These are phyloP conservation scores for Tetracladium marchalianum DNA, from an alignment of 495 filamentous ascomycete species.

Conservation along the genomic window DNA sequence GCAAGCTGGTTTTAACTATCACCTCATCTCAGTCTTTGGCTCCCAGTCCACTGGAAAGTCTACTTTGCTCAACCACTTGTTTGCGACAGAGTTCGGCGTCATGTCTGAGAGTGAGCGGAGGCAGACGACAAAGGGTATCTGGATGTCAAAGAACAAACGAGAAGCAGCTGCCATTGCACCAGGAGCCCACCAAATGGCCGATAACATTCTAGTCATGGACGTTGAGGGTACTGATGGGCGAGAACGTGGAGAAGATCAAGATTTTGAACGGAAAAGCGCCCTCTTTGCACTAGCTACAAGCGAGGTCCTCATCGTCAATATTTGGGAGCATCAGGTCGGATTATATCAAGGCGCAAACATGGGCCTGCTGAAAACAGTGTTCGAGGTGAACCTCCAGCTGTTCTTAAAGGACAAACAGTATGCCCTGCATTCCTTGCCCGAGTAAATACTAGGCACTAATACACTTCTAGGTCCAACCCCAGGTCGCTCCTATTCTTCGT, in stretches of 20 bases:
- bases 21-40: conserved; percentile 96
- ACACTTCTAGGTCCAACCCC: conserved; percentile 60
- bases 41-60: conserved; percentile 98
- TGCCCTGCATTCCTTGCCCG: conserved; percentile 18
- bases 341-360: conserved; percentile 98
- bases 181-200: conserved; percentile 58
- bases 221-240: conserved; percentile 96
- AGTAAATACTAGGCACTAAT: conserved; percentile 13
- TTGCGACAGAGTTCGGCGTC: conserved; percentile 90
- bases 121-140: conserved; percentile 98
- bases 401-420: conserved; percentile 92
- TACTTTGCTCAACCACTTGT: conserved; percentile 89
- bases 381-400: conserved; percentile 94
- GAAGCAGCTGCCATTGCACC: conserved; percentile 24
- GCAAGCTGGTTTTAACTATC: conserved; percentile 92
- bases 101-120: conserved; percentile 86
- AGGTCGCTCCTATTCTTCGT: conserved; percentile 96
- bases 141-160: conserved; percentile 93
- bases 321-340: conserved; percentile 98
- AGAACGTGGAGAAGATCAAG: conserved; percentile 94
- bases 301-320: conserved; percentile 96
- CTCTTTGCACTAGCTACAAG: conserved; percentile 95
- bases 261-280: conserved; percentile 96
- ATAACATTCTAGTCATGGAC: conserved; percentile 98
- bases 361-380: conserved; percentile 95